Percentiles rank a stretch among this genome's conserved stretches.
Conservation (phyloP, 148 eudicot genomes). For the Dysphania ambrosioides region DNA sequence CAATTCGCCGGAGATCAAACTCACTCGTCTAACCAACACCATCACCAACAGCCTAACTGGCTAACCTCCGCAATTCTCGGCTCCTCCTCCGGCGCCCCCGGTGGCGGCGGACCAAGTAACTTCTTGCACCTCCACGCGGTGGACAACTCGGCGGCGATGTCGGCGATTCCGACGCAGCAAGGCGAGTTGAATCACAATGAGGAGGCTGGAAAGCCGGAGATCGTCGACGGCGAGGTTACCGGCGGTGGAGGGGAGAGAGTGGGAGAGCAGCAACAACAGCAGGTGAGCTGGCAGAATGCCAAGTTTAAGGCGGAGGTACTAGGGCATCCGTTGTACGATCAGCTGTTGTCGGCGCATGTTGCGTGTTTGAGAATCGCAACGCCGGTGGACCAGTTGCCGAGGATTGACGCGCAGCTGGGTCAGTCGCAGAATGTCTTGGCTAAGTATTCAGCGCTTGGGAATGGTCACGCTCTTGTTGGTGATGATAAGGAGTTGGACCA, state of each 20-base stretch:
- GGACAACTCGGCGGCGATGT: conserved; percentile 24
- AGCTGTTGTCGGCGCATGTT: conserved; percentile 78
- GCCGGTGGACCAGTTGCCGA: conserved; percentile 84
- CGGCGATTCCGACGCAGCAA: conserved; percentile 13
- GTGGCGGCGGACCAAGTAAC: conserved; percentile 5
- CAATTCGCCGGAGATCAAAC: conserved; percentile 20
- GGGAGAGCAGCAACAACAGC: background rate
- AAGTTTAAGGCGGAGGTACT: conserved; percentile 53
- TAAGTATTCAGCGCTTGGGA: conserved; percentile 57
- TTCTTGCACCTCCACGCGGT: conserved; percentile 32
- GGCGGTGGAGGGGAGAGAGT: conserved; percentile 13
- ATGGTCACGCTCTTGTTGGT: conserved; percentile 21
- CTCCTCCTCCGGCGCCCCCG: background rate
- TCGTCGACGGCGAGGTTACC: conserved; percentile 12
- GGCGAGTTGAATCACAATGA: conserved; percentile 23
- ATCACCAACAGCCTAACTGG: conserved; percentile 25
- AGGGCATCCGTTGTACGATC: conserved; percentile 73
- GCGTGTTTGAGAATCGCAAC: conserved; percentile 73
- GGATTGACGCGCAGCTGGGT: conserved; percentile 77
- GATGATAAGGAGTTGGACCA: conserved; percentile 87
- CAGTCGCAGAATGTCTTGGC: conserved; percentile 70
- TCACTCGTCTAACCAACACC: conserved; percentile 10
- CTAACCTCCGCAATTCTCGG: conserved; percentile 25
- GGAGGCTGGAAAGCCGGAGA: conserved; percentile 17
- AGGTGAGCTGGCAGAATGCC: conserved; percentile 36